These are phyloP conservation scores for Populus ilicifolia DNA, from an alignment of 345 rosid species.

Conservation along the genomic window DNA sequence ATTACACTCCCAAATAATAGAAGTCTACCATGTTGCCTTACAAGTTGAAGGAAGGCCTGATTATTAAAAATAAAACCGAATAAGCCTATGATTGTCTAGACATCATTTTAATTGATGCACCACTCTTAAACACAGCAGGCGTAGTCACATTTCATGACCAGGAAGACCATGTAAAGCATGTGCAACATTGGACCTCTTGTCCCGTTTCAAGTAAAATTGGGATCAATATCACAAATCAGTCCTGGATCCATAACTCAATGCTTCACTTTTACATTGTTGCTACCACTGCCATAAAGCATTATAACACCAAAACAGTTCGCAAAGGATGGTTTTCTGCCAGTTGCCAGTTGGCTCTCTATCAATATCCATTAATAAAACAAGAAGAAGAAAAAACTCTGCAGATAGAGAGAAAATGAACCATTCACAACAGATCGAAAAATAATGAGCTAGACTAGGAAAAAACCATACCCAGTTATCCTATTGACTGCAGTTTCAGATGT, in stretches of 20 bases:
- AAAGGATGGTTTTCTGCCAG: background rate
- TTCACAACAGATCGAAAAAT: background rate
- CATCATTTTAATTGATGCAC: background rate
- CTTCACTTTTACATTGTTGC: background rate
- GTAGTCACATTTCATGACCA: background rate
- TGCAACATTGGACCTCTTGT: background rate
- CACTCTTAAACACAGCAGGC: background rate
- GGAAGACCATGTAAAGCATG: background rate
- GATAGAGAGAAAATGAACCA: background rate
- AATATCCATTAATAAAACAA: background rate
- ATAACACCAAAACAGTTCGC: background rate
- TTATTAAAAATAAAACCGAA: background rate
- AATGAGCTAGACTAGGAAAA: background rate
- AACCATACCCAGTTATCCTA: slow-evolving; percentile 78
- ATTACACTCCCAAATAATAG: background rate
- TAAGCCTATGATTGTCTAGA: background rate
- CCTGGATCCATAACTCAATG: background rate
- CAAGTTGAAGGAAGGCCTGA: background rate
- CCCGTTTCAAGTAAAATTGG: background rate
- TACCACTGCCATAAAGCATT: background rate
- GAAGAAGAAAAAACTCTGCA: background rate
- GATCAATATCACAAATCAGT: background rate
- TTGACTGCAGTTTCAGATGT: slow-evolving; percentile 54
- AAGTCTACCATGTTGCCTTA: background rate
- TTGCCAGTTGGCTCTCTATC: background rate